Percentiles rank a stretch among this genome's conserved stretches.
phyloP scores from a whole-genome alignment of 495 filamentous ascomycete species.

The Penicillium psychrofluorescens region DNA sequence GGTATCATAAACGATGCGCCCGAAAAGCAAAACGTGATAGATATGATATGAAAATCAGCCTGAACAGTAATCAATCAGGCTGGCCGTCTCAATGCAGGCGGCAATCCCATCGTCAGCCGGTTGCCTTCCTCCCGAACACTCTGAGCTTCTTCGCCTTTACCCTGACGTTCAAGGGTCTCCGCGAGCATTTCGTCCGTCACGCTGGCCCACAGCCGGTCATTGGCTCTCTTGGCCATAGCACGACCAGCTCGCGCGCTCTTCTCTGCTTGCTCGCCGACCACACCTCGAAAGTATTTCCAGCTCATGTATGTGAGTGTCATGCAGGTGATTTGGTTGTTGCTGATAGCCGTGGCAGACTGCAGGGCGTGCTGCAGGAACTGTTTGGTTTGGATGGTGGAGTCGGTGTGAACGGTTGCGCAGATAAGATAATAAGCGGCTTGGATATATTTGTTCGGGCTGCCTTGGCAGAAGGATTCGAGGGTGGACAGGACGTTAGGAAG shows the following conservation, averaged over 20 bases:
- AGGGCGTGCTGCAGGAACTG: constrained; percentile 62
- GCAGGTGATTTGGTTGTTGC: constrained; percentile 65
- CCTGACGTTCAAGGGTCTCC: constrained; percentile 65
- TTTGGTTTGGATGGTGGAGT: constrained; percentile 67
- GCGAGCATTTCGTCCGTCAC: constrained; percentile 76
- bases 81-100: constrained; percentile 31
- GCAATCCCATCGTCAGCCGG: constrained; percentile 35
- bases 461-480: constrained; percentile 59
- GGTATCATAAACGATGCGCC: constrained; percentile 23
- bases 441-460: constrained; percentile 65
- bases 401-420: constrained; percentile 55
- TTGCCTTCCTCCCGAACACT: constrained; percentile 35
- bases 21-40: constrained; percentile 9
- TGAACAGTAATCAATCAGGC: constrained; percentile 10
- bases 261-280: constrained; percentile 83
- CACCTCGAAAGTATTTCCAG: constrained; percentile 72
- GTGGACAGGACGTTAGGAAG: constrained; percentile 49
- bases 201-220: constrained; percentile 76
- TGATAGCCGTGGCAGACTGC: constrained; percentile 45
- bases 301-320: constrained; percentile 84
- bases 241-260: constrained; percentile 74
- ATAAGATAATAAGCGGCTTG: constrained; percentile 73
- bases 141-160: constrained; percentile 55
- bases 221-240: constrained; percentile 65
- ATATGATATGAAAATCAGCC: constrained; percentile 3